These are phyloP conservation scores for Penicillium sp. DNA, from an alignment of 2,329 filamentous ascomycete species.

Conservation along the genomic window DNA sequence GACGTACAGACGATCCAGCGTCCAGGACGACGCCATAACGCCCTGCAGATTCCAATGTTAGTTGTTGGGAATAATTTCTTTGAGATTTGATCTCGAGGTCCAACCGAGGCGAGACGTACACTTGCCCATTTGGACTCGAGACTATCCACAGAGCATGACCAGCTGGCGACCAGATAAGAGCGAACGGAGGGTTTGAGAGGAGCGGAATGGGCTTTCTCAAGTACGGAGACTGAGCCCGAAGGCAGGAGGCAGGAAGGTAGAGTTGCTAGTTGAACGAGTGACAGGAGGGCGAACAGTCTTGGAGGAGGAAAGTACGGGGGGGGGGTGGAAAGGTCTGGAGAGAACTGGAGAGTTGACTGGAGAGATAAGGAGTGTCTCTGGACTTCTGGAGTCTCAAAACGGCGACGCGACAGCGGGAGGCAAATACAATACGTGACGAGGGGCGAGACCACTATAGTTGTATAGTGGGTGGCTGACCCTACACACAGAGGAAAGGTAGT, in stretches of 20 bases:
- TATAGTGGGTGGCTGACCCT: neutral
- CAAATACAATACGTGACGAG: constrained; percentile 21
- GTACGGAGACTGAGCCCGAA: neutral
- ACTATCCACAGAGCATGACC: constrained; percentile 36
- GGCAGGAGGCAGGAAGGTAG: neutral
- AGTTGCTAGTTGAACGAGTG: constrained; percentile 13
- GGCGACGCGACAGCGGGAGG: constrained; percentile 25
- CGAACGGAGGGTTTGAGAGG: constrained; percentile 9
- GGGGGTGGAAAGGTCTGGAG: constrained; percentile 5
- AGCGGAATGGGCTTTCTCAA: neutral
- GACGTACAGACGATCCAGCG: constrained; percentile 81
- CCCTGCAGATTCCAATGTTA: constrained; percentile 41
- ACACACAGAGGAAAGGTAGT: neutral
- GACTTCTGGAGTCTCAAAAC: constrained; percentile 14
- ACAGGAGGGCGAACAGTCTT: constrained; percentile 6
- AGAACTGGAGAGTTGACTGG: constrained; percentile 7
- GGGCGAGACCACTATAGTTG: constrained; percentile 12
- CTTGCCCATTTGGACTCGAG: constrained; percentile 46
- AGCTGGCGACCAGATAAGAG: constrained; percentile 13
- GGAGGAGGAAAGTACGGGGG: constrained; percentile 8
- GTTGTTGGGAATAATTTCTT: constrained; percentile 1
- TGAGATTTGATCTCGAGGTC: neutral
- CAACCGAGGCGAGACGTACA: constrained; percentile 31
- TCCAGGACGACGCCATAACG: constrained; percentile 93
- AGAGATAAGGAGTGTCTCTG: constrained; percentile 22